Conservation (phyloP, 257 asterid genomes). For the Datura wrightii region DNA sequence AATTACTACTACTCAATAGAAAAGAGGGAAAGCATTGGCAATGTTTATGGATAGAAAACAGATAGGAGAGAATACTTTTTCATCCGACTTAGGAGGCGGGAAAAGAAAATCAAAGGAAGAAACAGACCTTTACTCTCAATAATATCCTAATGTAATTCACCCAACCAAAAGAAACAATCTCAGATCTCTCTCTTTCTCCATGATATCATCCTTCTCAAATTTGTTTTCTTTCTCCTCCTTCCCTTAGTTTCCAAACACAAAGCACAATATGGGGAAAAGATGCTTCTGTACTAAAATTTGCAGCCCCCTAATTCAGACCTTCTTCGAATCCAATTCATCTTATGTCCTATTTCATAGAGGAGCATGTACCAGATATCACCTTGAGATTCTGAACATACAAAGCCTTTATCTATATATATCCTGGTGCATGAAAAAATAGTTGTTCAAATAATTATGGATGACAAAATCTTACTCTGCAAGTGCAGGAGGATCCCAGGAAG, state of each 20-base stretch:
- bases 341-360: neutral
- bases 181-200: neutral
- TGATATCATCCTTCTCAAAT: neutral
- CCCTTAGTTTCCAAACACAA: constrained; percentile 6
- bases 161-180: constrained; percentile 25
- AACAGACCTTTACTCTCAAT: neutral
- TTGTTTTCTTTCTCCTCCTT: neutral
- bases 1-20: neutral
- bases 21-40: neutral
- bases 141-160: constrained; percentile 23
- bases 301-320: neutral
- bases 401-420: neutral
- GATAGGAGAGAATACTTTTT: neutral
- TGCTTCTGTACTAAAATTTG: neutral
- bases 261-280: neutral
- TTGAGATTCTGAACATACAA: constrained; percentile 16
- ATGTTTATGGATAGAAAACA: neutral
- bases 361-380: constrained; percentile 1
- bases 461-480: constrained; percentile 78
- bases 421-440: neutral
- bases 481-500: constrained; percentile 89
- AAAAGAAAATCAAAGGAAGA: neutral
- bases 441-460: constrained; percentile 29
- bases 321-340: neutral
- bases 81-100: neutral